Percentiles rank a stretch among this genome's conserved stretches.
Conservation (phyloP, 805 yeast species). For the Dipodascopsis tothii region DNA sequence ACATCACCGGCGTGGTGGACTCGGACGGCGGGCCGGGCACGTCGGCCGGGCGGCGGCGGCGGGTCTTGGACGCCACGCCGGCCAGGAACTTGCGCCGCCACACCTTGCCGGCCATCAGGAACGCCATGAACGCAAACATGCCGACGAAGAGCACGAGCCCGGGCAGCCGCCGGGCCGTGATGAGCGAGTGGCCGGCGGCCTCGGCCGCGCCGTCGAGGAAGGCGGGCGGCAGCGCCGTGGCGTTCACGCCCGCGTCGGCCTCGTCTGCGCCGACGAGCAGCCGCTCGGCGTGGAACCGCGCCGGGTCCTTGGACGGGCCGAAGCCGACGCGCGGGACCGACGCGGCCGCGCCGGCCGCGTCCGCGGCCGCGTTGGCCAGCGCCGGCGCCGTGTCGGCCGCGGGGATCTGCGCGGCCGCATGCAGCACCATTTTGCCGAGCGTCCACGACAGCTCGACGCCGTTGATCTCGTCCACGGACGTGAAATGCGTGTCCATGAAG, state of each 20-base stretch:
- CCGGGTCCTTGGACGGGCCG: conserved; percentile 15
- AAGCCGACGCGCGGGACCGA: conserved; percentile 12
- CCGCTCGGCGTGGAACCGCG: conserved; percentile 2
- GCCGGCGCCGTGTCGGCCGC: conserved; percentile 2
- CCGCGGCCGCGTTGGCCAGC: background rate
- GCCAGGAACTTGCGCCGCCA: conserved; percentile 15
- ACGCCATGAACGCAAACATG: conserved; percentile 15
- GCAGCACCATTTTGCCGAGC: conserved; percentile 73
- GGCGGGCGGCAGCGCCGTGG: conserved; percentile 1
- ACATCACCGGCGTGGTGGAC: no score
- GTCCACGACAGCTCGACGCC: conserved; percentile 95
- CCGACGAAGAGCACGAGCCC: conserved; percentile 16
- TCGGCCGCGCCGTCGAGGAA: background rate
- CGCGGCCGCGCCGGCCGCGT: no score
- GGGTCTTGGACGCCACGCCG: conserved; percentile 14
- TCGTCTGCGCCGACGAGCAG: background rate
- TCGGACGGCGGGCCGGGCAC: no score
- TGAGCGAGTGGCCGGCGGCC: conserved; percentile 13
- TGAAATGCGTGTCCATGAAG: conserved; percentile 50
- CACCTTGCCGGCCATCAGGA: conserved; percentile 13
- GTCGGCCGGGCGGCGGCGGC: conserved; percentile 20
- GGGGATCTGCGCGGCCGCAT: conserved; percentile 64
- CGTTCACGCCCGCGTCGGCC: conserved; percentile 6
- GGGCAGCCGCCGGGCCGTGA: conserved; percentile 10
- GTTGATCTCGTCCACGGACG: conserved; percentile 69